Percentiles rank a stretch among this genome's conserved stretches.
phyloP scores from a whole-genome alignment of 306 rosid species.

The Sesbania bispinosa region DNA sequence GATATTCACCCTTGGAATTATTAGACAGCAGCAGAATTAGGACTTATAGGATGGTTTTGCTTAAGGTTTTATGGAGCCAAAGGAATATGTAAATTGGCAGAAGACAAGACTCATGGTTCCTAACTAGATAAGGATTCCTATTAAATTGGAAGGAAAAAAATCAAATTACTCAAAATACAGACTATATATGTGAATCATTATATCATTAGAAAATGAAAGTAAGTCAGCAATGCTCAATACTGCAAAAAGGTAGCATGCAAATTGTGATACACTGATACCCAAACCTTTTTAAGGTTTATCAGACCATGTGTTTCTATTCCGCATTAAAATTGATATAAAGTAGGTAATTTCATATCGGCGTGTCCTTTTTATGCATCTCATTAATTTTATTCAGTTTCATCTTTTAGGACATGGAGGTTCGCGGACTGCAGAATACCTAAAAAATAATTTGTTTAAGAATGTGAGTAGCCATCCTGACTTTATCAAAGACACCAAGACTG shows the following conservation, averaged over 20 bases:
- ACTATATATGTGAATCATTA: not conserved
- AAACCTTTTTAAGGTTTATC: not conserved
- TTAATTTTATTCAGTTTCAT: slow-evolving; percentile 8
- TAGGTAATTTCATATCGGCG: slow-evolving; percentile 5
- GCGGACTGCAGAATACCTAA: slow-evolving; percentile 79
- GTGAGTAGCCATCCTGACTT: slow-evolving; percentile 75
- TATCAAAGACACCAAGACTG: slow-evolving; percentile 73
- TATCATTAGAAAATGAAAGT: not conserved
- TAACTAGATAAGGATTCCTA: not conserved
- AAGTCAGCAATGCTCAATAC: slow-evolving; percentile 1
- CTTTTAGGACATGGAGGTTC: slow-evolving; percentile 86
- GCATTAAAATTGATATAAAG: not conserved
- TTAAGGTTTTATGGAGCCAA: not conserved
- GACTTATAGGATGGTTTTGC: not conserved
- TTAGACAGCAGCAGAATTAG: not conserved
- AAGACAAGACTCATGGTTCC: not conserved
- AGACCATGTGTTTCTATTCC: not conserved
- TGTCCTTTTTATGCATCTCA: not conserved
- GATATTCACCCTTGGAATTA: not conserved
- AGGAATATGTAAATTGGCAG: not conserved
- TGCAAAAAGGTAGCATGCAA: not conserved
- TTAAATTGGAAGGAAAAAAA: not conserved
- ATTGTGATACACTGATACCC: not conserved
- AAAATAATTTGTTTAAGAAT: slow-evolving; percentile 72
- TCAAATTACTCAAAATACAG: not conserved